These are phyloP conservation scores for Penicillium flavigenum DNA, from an alignment of 495 filamentous ascomycete species.

Conservation along the genomic window DNA sequence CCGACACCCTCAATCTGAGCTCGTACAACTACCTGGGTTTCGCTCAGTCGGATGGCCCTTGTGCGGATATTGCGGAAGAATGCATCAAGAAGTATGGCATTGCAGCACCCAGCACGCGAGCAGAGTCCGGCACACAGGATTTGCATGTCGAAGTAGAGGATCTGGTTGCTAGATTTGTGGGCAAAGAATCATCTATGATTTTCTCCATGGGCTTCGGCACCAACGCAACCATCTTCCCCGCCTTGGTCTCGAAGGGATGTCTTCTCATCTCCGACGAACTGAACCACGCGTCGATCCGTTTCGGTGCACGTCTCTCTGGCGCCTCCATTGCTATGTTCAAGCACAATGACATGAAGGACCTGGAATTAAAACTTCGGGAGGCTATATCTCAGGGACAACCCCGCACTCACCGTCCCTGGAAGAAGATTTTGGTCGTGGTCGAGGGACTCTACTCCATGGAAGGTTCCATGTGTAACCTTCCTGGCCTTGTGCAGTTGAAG, in stretches of 20 bases:
- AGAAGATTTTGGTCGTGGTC: slow-evolving; percentile 95
- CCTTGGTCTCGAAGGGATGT: slow-evolving; percentile 85
- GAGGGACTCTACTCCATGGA: slow-evolving; percentile 99
- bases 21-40: slow-evolving; percentile 99
- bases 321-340: slow-evolving; percentile 94
- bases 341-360: slow-evolving; percentile 90
- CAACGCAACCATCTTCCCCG: slow-evolving; percentile 86
- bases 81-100: slow-evolving; percentile 81
- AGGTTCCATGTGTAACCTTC: slow-evolving; percentile 95
- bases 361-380: slow-evolving; percentile 83
- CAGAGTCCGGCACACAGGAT: slow-evolving; percentile 84
- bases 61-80: slow-evolving; percentile 90
- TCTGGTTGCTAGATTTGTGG: slow-evolving; percentile 83
- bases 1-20: slow-evolving; percentile 97
- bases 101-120: slow-evolving; percentile 72
- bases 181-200: slow-evolving; percentile 91
- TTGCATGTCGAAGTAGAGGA: slow-evolving; percentile 85
- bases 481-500: slow-evolving; percentile 79
- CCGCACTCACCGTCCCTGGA: slow-evolving; percentile 95
- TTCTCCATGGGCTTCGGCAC: slow-evolving; percentile 99
- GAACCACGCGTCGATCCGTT: slow-evolving; percentile 96
- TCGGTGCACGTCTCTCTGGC: slow-evolving; percentile 88
- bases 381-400: slow-evolving; percentile 95
- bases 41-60: slow-evolving; percentile 95
- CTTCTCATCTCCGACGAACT: slow-evolving; percentile 95